phyloP scores from a whole-genome alignment of 2,329 filamentous ascomycete species.

The Ophiostoma quercus region DNA sequence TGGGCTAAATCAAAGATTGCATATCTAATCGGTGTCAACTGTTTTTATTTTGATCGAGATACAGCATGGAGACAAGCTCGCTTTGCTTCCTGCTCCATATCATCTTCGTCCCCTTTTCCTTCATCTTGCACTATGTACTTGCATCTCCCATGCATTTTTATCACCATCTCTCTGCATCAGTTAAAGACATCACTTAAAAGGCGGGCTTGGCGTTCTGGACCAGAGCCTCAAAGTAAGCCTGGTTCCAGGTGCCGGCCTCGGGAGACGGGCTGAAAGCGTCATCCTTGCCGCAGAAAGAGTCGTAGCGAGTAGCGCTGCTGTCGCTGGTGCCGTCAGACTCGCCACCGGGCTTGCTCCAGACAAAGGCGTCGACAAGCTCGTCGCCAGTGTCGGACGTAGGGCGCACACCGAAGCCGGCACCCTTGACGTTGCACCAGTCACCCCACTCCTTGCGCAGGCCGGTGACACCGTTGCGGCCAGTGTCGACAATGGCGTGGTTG shows the following conservation, averaged over 20 bases:
- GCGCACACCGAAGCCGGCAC: slow-evolving; percentile 55
- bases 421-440: slow-evolving; percentile 50
- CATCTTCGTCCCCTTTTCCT: neutral
- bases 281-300: slow-evolving; percentile 38
- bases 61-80: neutral
- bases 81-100: neutral
- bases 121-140: neutral
- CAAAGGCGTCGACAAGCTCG: slow-evolving; percentile 55
- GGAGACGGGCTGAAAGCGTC: slow-evolving; percentile 40
- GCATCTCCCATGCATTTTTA: neutral
- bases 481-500: slow-evolving; percentile 42
- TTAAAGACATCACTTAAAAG: slow-evolving; percentile 31
- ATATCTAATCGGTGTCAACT: neutral
- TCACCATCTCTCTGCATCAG: neutral
- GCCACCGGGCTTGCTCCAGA: slow-evolving; percentile 62
- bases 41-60: neutral
- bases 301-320: slow-evolving; percentile 35
- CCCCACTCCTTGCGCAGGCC: slow-evolving; percentile 43
- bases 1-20: neutral
- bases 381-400: slow-evolving; percentile 54
- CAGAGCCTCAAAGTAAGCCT: slow-evolving; percentile 43
- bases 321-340: slow-evolving; percentile 45
- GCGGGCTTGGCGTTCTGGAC: slow-evolving; percentile 39
- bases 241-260: slow-evolving; percentile 41
- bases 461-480: slow-evolving; percentile 39